Percentiles rank a stretch among this genome's conserved stretches.
Conservation (phyloP, 1,139 yeast genomes). For the Saccharomycopsis hybrid region DNA sequence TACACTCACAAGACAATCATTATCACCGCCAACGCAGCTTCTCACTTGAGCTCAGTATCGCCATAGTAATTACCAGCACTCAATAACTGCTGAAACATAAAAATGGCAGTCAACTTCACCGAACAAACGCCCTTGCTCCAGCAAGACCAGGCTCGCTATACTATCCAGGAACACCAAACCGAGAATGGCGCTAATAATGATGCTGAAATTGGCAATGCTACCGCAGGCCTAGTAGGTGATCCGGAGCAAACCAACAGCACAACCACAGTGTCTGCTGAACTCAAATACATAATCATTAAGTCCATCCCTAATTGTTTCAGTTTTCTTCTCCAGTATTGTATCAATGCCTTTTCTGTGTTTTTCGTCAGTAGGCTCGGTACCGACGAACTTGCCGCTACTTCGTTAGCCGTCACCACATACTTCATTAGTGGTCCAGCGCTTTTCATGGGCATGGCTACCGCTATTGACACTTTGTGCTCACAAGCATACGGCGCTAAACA, state of each 20-base stretch:
- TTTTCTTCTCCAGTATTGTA: constrained; percentile 32
- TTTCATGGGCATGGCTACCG: constrained; percentile 39
- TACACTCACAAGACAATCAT: too few species aligned
- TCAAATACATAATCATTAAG: constrained; percentile 22
- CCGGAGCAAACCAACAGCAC: not conserved
- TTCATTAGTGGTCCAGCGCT: constrained; percentile 34
- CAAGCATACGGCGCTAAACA: constrained; percentile 36
- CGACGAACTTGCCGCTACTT: constrained; percentile 34
- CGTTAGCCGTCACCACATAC: constrained; percentile 34
- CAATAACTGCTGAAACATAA: too few species aligned
- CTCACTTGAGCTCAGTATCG: too few species aligned
- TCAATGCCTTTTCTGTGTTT: constrained; percentile 33
- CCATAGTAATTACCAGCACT: too few species aligned
- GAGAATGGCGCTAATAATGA: too few species aligned
- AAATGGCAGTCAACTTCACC: too few species aligned
- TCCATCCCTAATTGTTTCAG: constrained; percentile 35
- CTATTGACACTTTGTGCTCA: constrained; percentile 38
- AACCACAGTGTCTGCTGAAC: not conserved
- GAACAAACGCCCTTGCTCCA: too few species aligned
- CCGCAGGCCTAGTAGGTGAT: too few species aligned
- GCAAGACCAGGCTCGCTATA: too few species aligned
- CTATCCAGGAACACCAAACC: too few species aligned
- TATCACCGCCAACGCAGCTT: too few species aligned
- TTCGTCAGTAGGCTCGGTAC: constrained; percentile 34
- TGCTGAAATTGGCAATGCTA: too few species aligned